phyloP scores from a whole-genome alignment of 2,329 filamentous ascomycete genomes.

The Pyrenophora tritici-repentis region DNA sequence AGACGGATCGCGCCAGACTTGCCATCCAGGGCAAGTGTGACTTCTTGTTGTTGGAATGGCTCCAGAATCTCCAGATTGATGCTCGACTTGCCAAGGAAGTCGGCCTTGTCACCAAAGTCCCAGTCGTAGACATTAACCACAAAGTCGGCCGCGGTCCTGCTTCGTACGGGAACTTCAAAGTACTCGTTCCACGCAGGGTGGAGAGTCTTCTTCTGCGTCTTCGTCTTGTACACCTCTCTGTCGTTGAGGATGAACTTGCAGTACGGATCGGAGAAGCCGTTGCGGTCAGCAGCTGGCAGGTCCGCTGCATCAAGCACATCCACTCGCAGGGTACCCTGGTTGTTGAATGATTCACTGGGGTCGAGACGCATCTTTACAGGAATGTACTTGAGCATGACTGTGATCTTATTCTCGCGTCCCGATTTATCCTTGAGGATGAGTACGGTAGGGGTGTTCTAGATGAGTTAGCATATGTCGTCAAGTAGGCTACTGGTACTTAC shows the following conservation, averaged over 20 bases:
- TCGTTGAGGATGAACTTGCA: constrained; percentile 92
- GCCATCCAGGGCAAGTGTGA: constrained; percentile 77
- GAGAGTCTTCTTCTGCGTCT: constrained; percentile 94
- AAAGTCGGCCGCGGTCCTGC: constrained; percentile 83
- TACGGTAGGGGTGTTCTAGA: constrained; percentile 83
- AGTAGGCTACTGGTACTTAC: constrained; percentile 56
- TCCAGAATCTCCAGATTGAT: constrained; percentile 82
- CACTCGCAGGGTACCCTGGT: constrained; percentile 94
- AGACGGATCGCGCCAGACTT: constrained; percentile 85
- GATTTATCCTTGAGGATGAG: constrained; percentile 79
- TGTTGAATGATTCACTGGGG: constrained; percentile 96
- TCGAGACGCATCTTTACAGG: constrained; percentile 94
- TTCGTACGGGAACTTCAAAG: constrained; percentile 83
- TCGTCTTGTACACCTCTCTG: constrained; percentile 91
- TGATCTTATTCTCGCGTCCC: constrained; percentile 77
- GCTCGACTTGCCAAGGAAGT: constrained; percentile 77
- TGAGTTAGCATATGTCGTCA: constrained; percentile 11
- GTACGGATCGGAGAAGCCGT: constrained; percentile 96
- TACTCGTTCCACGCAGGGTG: constrained; percentile 95
- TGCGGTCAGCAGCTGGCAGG: constrained; percentile 91
- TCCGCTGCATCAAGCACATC: constrained; percentile 85
- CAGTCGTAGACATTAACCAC: constrained; percentile 86
- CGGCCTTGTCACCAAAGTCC: constrained; percentile 94
- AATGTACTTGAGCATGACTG: constrained; percentile 91
- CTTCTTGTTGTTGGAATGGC: constrained; percentile 80